These are phyloP conservation scores for Domatiomyces catenatus DNA, from an alignment of 2,329 filamentous ascomycete genomes.

Conservation along the genomic window DNA sequence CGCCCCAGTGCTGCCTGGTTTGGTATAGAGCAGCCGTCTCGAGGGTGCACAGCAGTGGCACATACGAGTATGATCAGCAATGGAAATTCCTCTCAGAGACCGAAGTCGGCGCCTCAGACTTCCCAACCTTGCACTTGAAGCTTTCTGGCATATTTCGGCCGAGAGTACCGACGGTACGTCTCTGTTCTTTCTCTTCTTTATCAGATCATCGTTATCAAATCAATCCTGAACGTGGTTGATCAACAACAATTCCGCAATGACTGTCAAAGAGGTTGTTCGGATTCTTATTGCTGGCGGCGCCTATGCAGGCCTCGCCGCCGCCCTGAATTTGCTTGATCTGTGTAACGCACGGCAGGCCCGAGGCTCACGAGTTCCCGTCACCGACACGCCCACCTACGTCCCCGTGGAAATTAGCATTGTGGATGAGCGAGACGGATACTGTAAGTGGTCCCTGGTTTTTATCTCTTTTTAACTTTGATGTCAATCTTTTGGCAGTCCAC, in stretches of 20 bases:
- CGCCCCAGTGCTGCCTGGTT: too few species aligned
- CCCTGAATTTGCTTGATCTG: slow-evolving; percentile 52
- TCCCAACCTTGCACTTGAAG: not conserved
- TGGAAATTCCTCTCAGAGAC: not conserved
- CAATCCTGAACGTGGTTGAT: not conserved
- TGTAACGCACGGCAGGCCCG: slow-evolving; percentile 41
- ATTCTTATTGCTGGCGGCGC: slow-evolving; percentile 56
- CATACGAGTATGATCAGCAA: not conserved
- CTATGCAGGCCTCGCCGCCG: slow-evolving; percentile 52
- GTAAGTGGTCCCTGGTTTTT: slow-evolving; percentile 32
- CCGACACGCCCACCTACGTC: slow-evolving; percentile 30
- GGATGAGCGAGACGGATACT: slow-evolving; percentile 68
- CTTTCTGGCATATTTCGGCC: not conserved
- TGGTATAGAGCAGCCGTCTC: too few species aligned
- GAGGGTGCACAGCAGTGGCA: not conserved
- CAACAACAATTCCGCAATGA: not conserved
- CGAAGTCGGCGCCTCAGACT: not conserved
- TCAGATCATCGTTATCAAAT: not conserved
- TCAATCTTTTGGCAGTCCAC: slow-evolving; percentile 40
- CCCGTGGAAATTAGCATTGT: slow-evolving; percentile 57
- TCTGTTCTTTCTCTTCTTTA: not conserved
- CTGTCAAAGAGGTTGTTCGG: slow-evolving; percentile 8
- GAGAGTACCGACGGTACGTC: not conserved
- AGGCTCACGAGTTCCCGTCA: slow-evolving; percentile 26
- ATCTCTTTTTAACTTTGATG: slow-evolving; percentile 7